Evolutionary conservation across 768 basidiomycete species (phyloP), one percentile per base, ranked within the genome.

Genomic region (Psilocybe cyanescens): DNA sequence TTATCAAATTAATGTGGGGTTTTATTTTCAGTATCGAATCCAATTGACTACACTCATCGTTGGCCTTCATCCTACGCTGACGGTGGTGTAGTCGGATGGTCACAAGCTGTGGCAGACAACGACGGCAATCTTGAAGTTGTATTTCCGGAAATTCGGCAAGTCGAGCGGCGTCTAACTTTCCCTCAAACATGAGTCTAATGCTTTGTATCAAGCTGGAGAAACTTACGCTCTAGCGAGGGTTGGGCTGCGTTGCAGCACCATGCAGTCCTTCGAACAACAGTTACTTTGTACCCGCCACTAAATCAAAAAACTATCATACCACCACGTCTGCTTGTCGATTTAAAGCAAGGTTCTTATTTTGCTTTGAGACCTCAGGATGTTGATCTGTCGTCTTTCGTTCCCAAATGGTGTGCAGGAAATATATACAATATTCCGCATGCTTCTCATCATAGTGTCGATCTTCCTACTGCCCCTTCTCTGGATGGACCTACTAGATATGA

Each of bases 211-310:
- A 92, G 91, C 47, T 95, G 92, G 94, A 72, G 82, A 31, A 78
- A 81, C 53, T 79, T 95, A 57, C 87, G 93, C 11, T 78, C 82
- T 28, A 87, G 89, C 2, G 90, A 94, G 73, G 94, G 94, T 11
- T 95, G 94, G 94, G 89, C 93, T 24, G 88, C 85, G 19, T 75
- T 95, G 16, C 94, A 97, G 72, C 91, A 94, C 67, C 87, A 94
- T 67, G 81, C 84, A 7, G 75, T 94, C 31, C 79, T 95, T 16
- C 86, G 84, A 37, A 84, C 90, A 0, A 83, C 81, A 8, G 60
- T 95, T 4, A 87, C 82, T 1, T 62, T 95, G 16, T 74, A 79
- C 52, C 86, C 88, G 9, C 83, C 83, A 61, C 57, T 48, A 9
- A 61, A 29, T 19, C 47, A 19, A 51, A 62, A 11, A 47, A 67